Base-by-base conservation (phyloP, 2,329 filamentous ascomycete species). In the Magnaporthales sp. region DNA sequence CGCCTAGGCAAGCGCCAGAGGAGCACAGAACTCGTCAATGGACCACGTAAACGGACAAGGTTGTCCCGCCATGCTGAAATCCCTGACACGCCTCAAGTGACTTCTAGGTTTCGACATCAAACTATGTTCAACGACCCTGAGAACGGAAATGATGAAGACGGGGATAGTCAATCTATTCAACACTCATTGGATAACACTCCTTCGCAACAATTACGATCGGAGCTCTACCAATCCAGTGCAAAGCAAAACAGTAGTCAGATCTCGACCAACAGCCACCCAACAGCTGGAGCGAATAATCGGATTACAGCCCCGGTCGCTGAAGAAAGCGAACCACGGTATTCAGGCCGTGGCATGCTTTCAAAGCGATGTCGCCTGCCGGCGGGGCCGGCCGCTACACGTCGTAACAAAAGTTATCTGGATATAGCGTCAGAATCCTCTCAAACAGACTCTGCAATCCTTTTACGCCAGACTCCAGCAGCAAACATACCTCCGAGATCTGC, bases 1-100 rank as follows among this genome's bases (percentile, higher is more conserved):
- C 60, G n/a, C 22, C 60, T 27, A 2, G 19, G 26, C 27, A 62
- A 62, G 27, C 60, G 30, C 32, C 30, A 65, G 6, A 22, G 54
- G 24, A 58, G 9, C 2, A 24, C 4, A 26, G 54, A 58, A 58
- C 6, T 15, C 2, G 7, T 58, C 24, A 26, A 58, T 15, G n/a
- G 11, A 26, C 7, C 10, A 26, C 30, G 32, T 22, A 68, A 66
- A 27, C 62, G n/a, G 7, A 7, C 13, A 4, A 32, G 63, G 19
- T 15, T n/a, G 24, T 9, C 19, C 3, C 31, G 31, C 4, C 11
- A 64, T n/a, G 0, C 56, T 22, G 63, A 64, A 46, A 64, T 64
- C 8, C 63, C 66, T 32, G 30, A 38, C 66, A 61, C 68, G 56
- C 27, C 71, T 66, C 31, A 63, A 26, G 31, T 26, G 11, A 26